Percentiles rank a stretch among this genome's conserved stretches.
phyloP scores from a whole-genome alignment of 2,329 filamentous ascomycete species.

The Cercospora sojina region DNA sequence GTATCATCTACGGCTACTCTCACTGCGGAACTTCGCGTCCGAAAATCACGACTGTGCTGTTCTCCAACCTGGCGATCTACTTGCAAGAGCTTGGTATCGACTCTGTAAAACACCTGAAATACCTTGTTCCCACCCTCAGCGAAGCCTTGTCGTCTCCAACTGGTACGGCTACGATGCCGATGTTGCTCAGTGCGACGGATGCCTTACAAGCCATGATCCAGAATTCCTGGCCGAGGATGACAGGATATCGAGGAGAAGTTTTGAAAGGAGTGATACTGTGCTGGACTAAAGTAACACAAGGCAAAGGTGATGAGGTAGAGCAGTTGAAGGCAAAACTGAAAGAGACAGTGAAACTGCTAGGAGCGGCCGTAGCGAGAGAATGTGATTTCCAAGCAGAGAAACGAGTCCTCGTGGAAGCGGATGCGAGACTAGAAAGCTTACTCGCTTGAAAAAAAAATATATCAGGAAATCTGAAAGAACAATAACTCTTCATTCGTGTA shows the following conservation, averaged over 20 bases:
- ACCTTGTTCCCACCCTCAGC: slow-evolving; percentile 66
- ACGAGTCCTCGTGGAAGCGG: slow-evolving; percentile 31
- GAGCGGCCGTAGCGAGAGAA: slow-evolving; percentile 26
- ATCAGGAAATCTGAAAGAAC: neutral
- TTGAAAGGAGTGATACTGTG: slow-evolving; percentile 55
- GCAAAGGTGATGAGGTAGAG: neutral
- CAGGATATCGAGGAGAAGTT: slow-evolving; percentile 62
- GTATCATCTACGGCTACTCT: slow-evolving; percentile 47
- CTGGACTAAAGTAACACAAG: slow-evolving; percentile 36
- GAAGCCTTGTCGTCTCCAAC: slow-evolving; percentile 70
- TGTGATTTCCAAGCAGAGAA: slow-evolving; percentile 33
- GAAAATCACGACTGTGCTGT: slow-evolving; percentile 57
- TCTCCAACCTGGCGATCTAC: slow-evolving; percentile 52
- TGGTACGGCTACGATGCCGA: slow-evolving; percentile 62
- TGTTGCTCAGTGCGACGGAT: slow-evolving; percentile 55
- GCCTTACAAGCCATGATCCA: slow-evolving; percentile 59
- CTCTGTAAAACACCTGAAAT: slow-evolving; percentile 67
- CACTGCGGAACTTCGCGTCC: slow-evolving; percentile 59
- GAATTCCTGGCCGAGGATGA: slow-evolving; percentile 69
- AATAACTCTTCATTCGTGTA: neutral
- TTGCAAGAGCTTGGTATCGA: slow-evolving; percentile 60
- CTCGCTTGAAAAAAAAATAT: too few relatives aligned
- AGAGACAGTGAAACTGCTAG: slow-evolving; percentile 32
- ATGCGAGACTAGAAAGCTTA: slow-evolving; percentile 33
- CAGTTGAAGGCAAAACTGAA: slow-evolving; percentile 24